Conservation (phyloP, 2,329 filamentous ascomycete genomes). For the Colletotrichum graminicola region DNA sequence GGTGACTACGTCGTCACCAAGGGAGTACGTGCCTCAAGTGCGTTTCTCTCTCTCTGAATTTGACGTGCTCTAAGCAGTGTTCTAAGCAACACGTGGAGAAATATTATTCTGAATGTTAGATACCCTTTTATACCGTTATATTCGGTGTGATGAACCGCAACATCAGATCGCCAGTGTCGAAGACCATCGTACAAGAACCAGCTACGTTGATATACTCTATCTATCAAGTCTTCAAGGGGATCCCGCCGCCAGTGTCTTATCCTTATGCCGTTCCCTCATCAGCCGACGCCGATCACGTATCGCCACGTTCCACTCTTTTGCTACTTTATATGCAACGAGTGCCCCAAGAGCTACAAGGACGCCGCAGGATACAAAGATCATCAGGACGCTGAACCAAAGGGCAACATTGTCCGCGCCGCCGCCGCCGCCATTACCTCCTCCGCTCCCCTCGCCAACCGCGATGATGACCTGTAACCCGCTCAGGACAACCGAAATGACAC, state of each 20-base stretch:
- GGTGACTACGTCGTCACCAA: too few relatives aligned
- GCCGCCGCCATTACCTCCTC: not conserved
- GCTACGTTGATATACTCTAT: not conserved
- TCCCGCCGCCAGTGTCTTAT: not conserved
- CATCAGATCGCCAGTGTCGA: not conserved
- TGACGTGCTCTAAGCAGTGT: too few relatives aligned
- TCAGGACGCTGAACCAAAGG: slow-evolving; percentile 39
- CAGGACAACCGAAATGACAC: slow-evolving; percentile 44
- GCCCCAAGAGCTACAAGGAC: slow-evolving; percentile 21
- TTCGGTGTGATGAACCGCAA: not conserved
- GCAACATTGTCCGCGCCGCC: slow-evolving; percentile 15
- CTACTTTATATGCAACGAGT: slow-evolving; percentile 41
- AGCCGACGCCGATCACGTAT: slow-evolving; percentile 41
- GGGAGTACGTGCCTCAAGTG: too few relatives aligned
- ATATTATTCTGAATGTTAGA: not conserved
- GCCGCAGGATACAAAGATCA: slow-evolving; percentile 29
- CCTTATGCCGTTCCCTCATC: slow-evolving; percentile 15
- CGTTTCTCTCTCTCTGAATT: too few relatives aligned
- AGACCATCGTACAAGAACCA: not conserved
- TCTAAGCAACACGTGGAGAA: not conserved
- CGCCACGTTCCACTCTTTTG: slow-evolving; percentile 42
- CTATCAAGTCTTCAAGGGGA: not conserved
- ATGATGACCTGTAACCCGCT: slow-evolving; percentile 45
- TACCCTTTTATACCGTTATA: not conserved
- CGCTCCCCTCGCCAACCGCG: slow-evolving; percentile 26